Evolutionary conservation across 148 eudicot species (phyloP).

Genomic region (Diospyros lotus): DNA sequence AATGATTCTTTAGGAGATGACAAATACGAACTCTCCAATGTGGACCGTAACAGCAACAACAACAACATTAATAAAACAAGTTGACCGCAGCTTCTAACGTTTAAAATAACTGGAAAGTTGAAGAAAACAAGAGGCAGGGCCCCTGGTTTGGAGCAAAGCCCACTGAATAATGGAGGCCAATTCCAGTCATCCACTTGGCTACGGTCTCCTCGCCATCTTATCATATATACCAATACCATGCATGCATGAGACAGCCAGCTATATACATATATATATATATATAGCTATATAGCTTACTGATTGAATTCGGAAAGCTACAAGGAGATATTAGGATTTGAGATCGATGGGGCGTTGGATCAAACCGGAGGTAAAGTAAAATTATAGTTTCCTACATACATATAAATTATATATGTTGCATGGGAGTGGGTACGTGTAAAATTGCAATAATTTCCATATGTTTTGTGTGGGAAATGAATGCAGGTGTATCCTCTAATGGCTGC

Average conservation of each 20-base stretch:
- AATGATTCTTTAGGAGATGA: no score
- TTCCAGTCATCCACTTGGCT: no score
- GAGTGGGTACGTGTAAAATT: no score
- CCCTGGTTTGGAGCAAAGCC: constrained; percentile 19
- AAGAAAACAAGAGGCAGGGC: constrained; percentile 10
- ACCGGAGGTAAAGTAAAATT: constrained; percentile 46
- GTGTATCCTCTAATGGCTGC: constrained; percentile 89
- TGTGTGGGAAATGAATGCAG: constrained; percentile 24
- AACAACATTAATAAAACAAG: no score
- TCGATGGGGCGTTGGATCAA: constrained; percentile 55
- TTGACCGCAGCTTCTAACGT: no score
- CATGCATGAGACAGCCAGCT: not conserved
- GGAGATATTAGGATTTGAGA: not conserved
- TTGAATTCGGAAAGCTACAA: not conserved
- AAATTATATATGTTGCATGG: no score
- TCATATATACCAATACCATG: not conserved
- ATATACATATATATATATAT: not conserved
- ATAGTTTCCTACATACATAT: no score
- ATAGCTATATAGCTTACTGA: not conserved
- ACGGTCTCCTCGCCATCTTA: no score
- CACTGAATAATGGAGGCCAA: constrained; percentile 10
- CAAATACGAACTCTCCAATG: no score
- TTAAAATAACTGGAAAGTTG: not conserved
- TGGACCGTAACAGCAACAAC: no score
- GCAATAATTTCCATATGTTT: not conserved